These are phyloP conservation scores for Leishmania arabica DNA, from an alignment of 208 protist genomes.

Conservation along the genomic window DNA sequence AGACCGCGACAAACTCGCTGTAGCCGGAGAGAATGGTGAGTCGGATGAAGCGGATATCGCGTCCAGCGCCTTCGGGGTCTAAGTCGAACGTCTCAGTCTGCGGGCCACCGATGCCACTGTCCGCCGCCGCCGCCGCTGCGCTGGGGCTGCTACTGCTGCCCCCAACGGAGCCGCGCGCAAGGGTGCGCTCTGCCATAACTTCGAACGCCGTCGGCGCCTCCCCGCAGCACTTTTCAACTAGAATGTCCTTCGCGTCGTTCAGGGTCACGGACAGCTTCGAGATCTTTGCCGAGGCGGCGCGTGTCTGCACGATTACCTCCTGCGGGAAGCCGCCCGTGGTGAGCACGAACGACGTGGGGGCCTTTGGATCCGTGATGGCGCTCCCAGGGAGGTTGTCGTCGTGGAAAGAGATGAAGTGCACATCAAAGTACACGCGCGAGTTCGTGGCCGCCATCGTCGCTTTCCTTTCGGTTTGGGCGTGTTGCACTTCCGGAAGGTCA, in stretches of 20 bases:
- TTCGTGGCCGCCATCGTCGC: conserved; percentile 22
- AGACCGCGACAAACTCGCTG: conserved; percentile 81
- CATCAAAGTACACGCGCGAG: conserved; percentile 49
- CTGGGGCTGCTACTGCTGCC: conserved; percentile 6
- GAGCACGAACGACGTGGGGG: conserved; percentile 59
- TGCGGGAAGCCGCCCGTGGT: conserved; percentile 89
- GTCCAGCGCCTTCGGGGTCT: conserved; percentile 53
- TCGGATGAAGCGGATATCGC: conserved; percentile 54
- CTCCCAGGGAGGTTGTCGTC: conserved; percentile 60
- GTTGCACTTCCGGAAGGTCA: not conserved
- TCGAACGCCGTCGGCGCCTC: conserved; percentile 42
- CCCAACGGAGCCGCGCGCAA: conserved; percentile 32
- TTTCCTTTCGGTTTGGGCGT: not conserved
- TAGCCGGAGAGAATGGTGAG: conserved; percentile 77
- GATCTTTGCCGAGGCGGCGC: conserved; percentile 62
- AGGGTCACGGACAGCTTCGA: conserved; percentile 46
- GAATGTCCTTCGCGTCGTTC: conserved; percentile 80
- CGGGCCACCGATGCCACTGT: conserved; percentile 2
- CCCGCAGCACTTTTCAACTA: conserved; percentile 45
- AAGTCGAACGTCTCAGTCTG: conserved; percentile 75
- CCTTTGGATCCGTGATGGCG: conserved; percentile 49
- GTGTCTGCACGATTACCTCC: conserved; percentile 73
- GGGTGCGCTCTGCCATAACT: conserved; percentile 50
- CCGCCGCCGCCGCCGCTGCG: not conserved
- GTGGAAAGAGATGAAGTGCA: conserved; percentile 75